These are phyloP conservation scores for Zygosaccharomyces kombuchaensis DNA, from an alignment of 805 yeast species.

Conservation along the genomic window DNA sequence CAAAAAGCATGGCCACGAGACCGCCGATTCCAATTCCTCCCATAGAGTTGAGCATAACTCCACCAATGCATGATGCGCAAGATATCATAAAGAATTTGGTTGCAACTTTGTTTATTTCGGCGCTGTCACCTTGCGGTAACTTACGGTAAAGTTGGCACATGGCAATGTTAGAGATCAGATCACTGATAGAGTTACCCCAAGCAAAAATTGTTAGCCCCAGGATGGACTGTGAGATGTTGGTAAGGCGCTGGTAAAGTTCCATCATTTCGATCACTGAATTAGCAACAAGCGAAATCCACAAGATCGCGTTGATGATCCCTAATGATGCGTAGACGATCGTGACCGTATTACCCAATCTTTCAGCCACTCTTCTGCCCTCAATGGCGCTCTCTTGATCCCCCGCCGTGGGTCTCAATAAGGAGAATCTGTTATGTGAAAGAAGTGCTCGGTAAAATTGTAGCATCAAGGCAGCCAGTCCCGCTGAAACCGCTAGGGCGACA, in stretches of 20 bases:
- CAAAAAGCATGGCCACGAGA: conserved; percentile 38
- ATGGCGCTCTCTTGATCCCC: conserved; percentile 10
- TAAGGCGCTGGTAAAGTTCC: conserved; percentile 31
- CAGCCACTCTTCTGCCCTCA: conserved; percentile 18
- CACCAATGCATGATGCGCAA: conserved; percentile 88
- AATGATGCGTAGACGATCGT: conserved; percentile 17
- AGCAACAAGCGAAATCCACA: conserved; percentile 35
- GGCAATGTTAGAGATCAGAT: conserved; percentile 78
- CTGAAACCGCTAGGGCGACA: conserved; percentile 12
- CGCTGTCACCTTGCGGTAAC: conserved; percentile 20
- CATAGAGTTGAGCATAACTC: conserved; percentile 75
- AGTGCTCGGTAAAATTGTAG: conserved; percentile 16
- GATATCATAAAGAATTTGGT: conserved; percentile 86
- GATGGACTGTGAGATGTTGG: conserved; percentile 66
- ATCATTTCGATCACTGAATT: conserved; percentile 35
- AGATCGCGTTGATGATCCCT: conserved; percentile 32
- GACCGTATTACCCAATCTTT: conserved; percentile 16
- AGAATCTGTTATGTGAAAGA: conserved; percentile 20
- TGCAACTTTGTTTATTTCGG: conserved; percentile 20
- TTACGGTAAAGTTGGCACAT: conserved; percentile 55
- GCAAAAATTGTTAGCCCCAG: conserved; percentile 92
- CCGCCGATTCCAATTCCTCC: conserved; percentile 83
- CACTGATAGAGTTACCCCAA: conserved; percentile 91
- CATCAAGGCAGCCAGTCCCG: conserved; percentile 10
- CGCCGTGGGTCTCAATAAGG: conserved; percentile 17